These are phyloP conservation scores for Yamadazyma dendronema DNA, from an alignment of 1,139 yeast genomes.

Conservation along the genomic window DNA sequence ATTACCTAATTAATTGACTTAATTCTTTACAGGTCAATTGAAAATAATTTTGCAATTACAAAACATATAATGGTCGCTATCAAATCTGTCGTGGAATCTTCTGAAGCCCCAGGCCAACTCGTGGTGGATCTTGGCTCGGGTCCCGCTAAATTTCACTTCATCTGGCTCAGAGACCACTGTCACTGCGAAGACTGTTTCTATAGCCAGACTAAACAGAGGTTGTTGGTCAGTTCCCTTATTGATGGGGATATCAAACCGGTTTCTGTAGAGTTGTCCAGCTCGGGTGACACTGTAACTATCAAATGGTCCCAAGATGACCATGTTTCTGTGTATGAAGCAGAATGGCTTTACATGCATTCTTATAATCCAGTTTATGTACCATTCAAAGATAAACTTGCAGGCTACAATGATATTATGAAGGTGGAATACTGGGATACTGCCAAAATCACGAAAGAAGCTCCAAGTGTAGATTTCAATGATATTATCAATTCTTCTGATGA, in stretches of 20 bases:
- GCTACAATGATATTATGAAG: conserved; percentile 28
- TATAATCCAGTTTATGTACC: conserved; percentile 52
- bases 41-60: too few relatives aligned
- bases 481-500: conserved; percentile 40
- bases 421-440: conserved; percentile 48
- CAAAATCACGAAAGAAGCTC: conserved; percentile 44
- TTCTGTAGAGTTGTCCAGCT: conserved; percentile 9
- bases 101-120: background rate
- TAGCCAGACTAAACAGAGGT: conserved; percentile 60
- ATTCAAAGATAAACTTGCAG: conserved; percentile 24
- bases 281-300: conserved; percentile 20
- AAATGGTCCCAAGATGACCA: conserved; percentile 53
- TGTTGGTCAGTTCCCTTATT: conserved; percentile 57
- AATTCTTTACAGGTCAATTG: too few relatives aligned
- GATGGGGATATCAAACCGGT: conserved; percentile 39
- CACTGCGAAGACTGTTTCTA: conserved; percentile 63
- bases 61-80: too few relatives aligned
- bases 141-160: conserved; percentile 37
- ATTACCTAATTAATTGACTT: too few relatives aligned
- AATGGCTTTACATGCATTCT: conserved; percentile 61
- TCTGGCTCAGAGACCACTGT: conserved; percentile 74
- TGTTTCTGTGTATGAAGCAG: conserved; percentile 40
- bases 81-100: background rate
- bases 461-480: conserved; percentile 49
- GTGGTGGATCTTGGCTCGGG: background rate